Conservation (phyloP, 2,329 filamentous ascomycete genomes). For the Exophiala bonariae region DNA sequence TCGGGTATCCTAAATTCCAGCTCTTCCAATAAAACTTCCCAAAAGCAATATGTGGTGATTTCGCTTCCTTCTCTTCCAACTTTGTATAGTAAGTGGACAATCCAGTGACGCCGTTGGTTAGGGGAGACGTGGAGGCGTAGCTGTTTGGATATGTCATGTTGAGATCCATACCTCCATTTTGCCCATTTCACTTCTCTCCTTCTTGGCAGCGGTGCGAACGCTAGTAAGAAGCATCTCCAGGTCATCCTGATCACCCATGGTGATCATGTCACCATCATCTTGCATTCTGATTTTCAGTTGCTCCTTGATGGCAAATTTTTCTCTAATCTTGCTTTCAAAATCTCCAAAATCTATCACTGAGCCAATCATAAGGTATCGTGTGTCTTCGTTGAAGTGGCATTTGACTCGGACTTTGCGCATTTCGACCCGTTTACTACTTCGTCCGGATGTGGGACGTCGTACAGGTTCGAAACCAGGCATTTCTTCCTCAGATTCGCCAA, state of each 20-base stretch:
- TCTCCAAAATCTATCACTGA: slow-evolving; percentile 68
- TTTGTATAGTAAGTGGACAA: too few species aligned
- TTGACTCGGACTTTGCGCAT: slow-evolving; percentile 84
- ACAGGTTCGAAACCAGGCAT: slow-evolving; percentile 25
- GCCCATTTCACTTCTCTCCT: slow-evolving; percentile 76
- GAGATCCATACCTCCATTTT: slow-evolving; percentile 83
- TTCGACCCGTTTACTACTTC: slow-evolving; percentile 51
- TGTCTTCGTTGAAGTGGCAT: slow-evolving; percentile 81
- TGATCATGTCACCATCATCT: slow-evolving; percentile 89
- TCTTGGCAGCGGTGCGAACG: slow-evolving; percentile 67
- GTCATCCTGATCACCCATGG: slow-evolving; percentile 95
- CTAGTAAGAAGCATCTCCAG: slow-evolving; percentile 79
- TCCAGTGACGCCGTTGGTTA: background rate
- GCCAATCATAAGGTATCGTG: slow-evolving; percentile 82
- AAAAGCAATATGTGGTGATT: too few species aligned
- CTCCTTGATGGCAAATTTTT: slow-evolving; percentile 74
- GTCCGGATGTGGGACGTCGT: slow-evolving; percentile 11
- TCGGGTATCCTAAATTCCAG: too few species aligned
- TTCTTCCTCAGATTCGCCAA: slow-evolving; percentile 49
- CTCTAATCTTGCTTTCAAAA: slow-evolving; percentile 74
- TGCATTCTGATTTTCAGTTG: slow-evolving; percentile 82
- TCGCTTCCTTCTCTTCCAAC: too few species aligned
- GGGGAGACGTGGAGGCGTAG: too few species aligned
- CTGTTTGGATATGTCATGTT: slow-evolving; percentile 1
- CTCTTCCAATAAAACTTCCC: too few species aligned